Percentiles rank a stretch among this genome's conserved stretches.
These are phyloP conservation scores for Allium sativum DNA, from an alignment of 106 monocot genomes.

Conservation along the genomic window DNA sequence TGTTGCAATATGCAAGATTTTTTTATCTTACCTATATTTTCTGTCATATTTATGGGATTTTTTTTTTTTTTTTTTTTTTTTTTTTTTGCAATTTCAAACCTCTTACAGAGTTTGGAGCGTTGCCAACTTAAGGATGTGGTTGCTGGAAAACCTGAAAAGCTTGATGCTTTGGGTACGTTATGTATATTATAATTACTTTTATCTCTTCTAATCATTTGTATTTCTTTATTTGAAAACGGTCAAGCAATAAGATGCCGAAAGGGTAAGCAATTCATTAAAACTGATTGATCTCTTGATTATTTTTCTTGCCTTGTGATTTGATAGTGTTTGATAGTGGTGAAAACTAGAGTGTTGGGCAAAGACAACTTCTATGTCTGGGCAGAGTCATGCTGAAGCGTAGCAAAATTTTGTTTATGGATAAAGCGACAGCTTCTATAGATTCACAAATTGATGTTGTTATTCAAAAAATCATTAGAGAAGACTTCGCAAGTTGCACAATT, in stretches of 20 bases:
- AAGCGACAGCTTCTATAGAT: slow-evolving; percentile 68
- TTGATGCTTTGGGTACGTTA: slow-evolving; percentile 43
- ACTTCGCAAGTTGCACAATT: slow-evolving; percentile 47
- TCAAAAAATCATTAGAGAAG: slow-evolving; percentile 63
- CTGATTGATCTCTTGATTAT: neutral
- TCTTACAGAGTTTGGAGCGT: slow-evolving; percentile 47
- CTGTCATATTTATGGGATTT: neutral
- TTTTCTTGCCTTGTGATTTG: neutral
- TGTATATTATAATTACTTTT: neutral
- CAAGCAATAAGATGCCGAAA: no score
- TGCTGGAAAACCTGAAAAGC: slow-evolving; percentile 57
- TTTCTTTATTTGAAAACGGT: no score
- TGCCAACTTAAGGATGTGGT: slow-evolving; percentile 72
- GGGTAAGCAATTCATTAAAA: no score
- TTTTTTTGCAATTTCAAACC: neutral
- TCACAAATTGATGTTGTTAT: slow-evolving; percentile 64
- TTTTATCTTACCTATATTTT: neutral
- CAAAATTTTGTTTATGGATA: slow-evolving; percentile 50
- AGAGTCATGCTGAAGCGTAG: slow-evolving; percentile 50
- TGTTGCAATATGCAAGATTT: no score
- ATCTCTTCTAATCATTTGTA: no score
- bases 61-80: no score
- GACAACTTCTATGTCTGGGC: slow-evolving; percentile 65
- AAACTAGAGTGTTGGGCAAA: slow-evolving; percentile 73
- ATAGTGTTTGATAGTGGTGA: slow-evolving; percentile 67